Evolutionary conservation across 257 asterid genomes (phyloP).

Genomic region (Fraxinus anomala): DNA sequence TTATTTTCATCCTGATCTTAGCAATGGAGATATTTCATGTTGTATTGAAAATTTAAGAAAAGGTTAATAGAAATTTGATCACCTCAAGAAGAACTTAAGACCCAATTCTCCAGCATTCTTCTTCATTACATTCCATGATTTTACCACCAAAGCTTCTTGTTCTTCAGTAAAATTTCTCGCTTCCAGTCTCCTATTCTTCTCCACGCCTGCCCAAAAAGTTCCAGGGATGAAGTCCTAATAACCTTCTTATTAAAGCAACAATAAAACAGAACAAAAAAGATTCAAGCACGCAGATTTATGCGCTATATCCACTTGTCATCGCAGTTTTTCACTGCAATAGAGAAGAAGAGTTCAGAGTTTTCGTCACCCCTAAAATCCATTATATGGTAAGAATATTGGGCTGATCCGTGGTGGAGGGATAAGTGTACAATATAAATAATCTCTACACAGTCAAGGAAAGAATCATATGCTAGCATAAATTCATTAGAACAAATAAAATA

Average conservation of each 20-base stretch:
- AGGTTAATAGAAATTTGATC: conserved; percentile 1
- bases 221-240: not conserved
- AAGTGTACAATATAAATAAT: no score
- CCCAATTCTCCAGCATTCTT: conserved; percentile 84
- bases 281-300: not conserved
- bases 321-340: not conserved
- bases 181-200: conserved; percentile 26
- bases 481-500: not conserved
- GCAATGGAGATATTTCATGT: not conserved
- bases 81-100: conserved; percentile 76
- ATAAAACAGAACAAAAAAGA: not conserved
- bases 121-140: conserved; percentile 52
- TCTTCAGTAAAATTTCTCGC: conserved; percentile 56
- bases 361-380: no score
- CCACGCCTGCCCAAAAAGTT: conserved; percentile 28
- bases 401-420: not conserved
- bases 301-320: not conserved
- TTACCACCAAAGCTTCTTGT: conserved; percentile 34
- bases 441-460: not conserved
- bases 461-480: not conserved
- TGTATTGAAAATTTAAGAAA: not conserved
- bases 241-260: not conserved
- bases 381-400: not conserved
- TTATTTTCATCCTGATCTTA: no score
- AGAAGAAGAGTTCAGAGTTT: not conserved